Evolutionary conservation across 106 monocot genomes (phyloP), one percentile per base, ranked within the genome.

Genomic region (Vanilla planifolia): DNA sequence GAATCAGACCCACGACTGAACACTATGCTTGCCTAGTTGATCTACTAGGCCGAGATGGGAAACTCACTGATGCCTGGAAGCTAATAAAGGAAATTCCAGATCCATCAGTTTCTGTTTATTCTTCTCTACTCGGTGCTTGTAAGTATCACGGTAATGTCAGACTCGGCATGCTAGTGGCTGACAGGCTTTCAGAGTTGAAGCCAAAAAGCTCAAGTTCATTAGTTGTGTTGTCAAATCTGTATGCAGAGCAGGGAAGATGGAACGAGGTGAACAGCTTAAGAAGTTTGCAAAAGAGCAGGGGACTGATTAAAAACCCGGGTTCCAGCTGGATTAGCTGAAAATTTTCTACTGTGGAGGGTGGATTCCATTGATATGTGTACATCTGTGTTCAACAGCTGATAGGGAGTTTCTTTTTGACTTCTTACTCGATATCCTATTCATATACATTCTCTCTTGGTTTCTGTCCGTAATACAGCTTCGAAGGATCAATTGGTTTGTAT

Each of bases 81-180:
- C n/a, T 80, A 50, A 4, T 71, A 41, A 30, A 41, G 8, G 53
- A 67, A 8, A 48, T 75, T 1, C 33, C 44, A 0, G n/a, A 55
- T 29, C 74, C 74, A 25, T 44, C 70, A 10, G 43, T 22, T 47
- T 75, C 71, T 13, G 21, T 67, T 47, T 64, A 63, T 33, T 48
- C 35, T 71, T 71, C 70, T 57, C 52, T 80, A 23, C 80, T 80
- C 5, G 66, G 75, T 23, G 80, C 75, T 48, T 75, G 71, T 33
- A 26, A 17, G 21, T 44, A 32, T 25, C 34, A 71, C 53, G 56
- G 32, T 55, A 33, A 75, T 48, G 56, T 48, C 23, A 35, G 59
- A 59, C 52, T 75, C 24, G 75, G 67, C 2, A 39, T 62, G 22
- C 3, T 58, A 47, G 36, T 57, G 10, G 80, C 63, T 16, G 57